Base-by-base conservation (phyloP, 176 grass and related monocot species). In the Oryza rufipogon region DNA sequence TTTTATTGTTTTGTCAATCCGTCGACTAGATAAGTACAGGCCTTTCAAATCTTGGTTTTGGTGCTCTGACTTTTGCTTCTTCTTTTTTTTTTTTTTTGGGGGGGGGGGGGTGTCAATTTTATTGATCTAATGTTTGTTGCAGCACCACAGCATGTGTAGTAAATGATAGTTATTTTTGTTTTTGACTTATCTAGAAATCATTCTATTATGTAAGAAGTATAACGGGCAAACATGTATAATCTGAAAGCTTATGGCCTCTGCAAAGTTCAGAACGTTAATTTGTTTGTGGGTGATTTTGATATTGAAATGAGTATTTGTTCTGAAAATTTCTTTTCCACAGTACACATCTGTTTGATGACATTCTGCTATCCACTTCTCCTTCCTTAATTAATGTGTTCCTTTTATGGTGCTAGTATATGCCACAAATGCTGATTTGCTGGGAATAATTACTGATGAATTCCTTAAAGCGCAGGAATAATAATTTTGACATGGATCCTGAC, bases 401-500 rank as follows among this genome's bases (percentile, higher is more conserved):
- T 73, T 51, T 60, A 33, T 48, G 48, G 34, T 51, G 39, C n/a
- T 68, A 74, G 58, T 7, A 56, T 80, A 48, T 64, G 51, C 76
- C n/a, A 8, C 71, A 32, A 45, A 14, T 74, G 44, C 67, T 67
- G n/a, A 39, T 34, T 26, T 74, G 33, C 67, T 68, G 30, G 16
- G 34, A 75, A 16, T 28, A 11, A 66, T 56, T 77, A 58, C 51
- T 74, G 15, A 74, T 64, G 70, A 71, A 72, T 71, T 76, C 1
- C 26, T 81, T 46, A 36, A 26, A 42, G 77, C 90, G 80, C 88
- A 98, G 96, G 85, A 84, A 89, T 34, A 90, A 74, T 64, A 89
- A 95, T 76, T 95, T 92, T 65, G 92, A 93, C 54, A 81, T 98
- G 85, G 96, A 98, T 76, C 89, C 93, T 74, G 96, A 98, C 81